phyloP scores from a whole-genome alignment of 2,329 filamentous ascomycete species.

The Pseudonectria buxi region DNA sequence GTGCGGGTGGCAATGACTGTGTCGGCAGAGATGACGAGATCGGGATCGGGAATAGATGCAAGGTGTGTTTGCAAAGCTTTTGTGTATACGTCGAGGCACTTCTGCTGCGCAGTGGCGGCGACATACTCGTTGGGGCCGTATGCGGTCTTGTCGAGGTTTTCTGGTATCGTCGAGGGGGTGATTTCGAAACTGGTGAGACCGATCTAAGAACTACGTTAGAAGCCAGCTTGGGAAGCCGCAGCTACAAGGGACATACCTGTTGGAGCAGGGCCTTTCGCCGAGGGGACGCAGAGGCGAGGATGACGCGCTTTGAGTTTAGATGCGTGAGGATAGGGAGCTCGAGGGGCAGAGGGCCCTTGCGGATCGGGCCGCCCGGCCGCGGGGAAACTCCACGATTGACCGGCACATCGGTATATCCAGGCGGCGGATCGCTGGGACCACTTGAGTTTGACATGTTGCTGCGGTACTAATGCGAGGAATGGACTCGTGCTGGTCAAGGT shows the following conservation, averaged over 20 bases:
- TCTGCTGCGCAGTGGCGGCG: conserved; percentile 74
- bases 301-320: conserved; percentile 71
- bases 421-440: conserved; percentile 34
- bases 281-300: conserved; percentile 86
- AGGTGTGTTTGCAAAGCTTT: conserved; percentile 36
- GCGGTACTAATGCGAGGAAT: conserved; percentile 2
- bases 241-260: conserved; percentile 40
- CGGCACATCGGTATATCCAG: conserved; percentile 38
- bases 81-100: conserved; percentile 67
- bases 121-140: conserved; percentile 88
- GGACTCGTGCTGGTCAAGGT: not conserved
- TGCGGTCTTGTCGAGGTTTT: conserved; percentile 71
- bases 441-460: conserved; percentile 24
- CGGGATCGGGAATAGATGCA: conserved; percentile 57
- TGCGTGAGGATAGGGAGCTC: conserved; percentile 72
- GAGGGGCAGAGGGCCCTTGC: conserved; percentile 57
- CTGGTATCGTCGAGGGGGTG: conserved; percentile 72
- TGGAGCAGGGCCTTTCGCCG: conserved; percentile 74
- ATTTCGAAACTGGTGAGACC: conserved; percentile 79
- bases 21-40: conserved; percentile 82
- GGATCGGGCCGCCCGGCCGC: conserved; percentile 27
- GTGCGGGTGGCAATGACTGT: conserved; percentile 75
- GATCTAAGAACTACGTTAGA: conserved; percentile 43
- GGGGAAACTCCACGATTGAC: conserved; percentile 28
- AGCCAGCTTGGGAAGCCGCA: too few relatives aligned